These are phyloP conservation scores for Auriscalpium microsporum DNA, from an alignment of 768 basidiomycete genomes.

Conservation along the genomic window DNA sequence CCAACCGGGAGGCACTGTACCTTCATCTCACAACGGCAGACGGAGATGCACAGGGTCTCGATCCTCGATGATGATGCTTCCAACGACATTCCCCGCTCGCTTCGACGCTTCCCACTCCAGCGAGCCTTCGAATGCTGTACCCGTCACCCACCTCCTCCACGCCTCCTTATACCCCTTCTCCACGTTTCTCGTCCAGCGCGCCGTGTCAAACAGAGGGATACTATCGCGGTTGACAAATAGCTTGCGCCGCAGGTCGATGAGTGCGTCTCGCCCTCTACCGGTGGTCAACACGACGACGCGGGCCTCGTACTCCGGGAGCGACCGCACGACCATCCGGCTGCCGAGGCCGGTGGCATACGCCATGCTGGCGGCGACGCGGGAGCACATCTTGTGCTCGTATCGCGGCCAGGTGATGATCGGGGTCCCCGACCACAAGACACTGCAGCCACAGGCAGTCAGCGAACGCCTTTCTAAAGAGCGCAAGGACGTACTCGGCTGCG, in stretches of 20 bases:
- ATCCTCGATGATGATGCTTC: conserved; percentile 20
- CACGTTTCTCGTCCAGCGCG: conserved; percentile 37
- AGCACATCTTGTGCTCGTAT: conserved; percentile 41
- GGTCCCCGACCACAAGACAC: conserved; percentile 44
- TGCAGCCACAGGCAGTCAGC: conserved; percentile 14
- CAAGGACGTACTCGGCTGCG: conserved; percentile 34
- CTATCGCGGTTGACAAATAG: conserved; percentile 34
- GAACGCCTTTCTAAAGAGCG: neutral
- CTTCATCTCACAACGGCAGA: no score
- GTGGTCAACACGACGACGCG: conserved; percentile 34
- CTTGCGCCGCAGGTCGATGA: conserved; percentile 31
- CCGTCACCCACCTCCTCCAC: conserved; percentile 42
- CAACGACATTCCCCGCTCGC: conserved; percentile 21
- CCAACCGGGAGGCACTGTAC: no score
- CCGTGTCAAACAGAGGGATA: conserved; percentile 42
- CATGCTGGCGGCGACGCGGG: conserved; percentile 41
- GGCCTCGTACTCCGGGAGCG: conserved; percentile 35
- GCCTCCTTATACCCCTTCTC: conserved; percentile 36
- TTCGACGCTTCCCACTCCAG: conserved; percentile 29
- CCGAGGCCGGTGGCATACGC: conserved; percentile 41
- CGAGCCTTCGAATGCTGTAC: conserved; percentile 26
- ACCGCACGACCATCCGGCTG: conserved; percentile 36
- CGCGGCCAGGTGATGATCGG: conserved; percentile 41
- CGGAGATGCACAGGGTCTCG: conserved; percentile 5
- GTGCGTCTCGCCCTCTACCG: conserved; percentile 18